Conservation (phyloP, 306 rosid species). For the Astragalus membranaceus region DNA sequence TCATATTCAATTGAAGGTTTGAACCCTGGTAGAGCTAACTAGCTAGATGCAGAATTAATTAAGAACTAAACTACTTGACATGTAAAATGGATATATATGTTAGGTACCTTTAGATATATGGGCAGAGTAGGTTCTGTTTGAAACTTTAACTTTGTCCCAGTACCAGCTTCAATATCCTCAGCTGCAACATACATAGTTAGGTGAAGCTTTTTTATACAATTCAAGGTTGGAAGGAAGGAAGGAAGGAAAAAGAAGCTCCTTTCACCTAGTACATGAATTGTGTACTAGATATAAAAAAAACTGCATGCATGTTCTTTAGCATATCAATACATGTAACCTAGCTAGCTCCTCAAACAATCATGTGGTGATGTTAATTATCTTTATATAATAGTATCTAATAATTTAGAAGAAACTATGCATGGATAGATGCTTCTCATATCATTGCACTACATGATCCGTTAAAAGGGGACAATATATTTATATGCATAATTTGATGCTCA, state of each 20-base stretch:
- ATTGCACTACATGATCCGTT: conserved; percentile 14
- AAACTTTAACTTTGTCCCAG: conserved; percentile 44
- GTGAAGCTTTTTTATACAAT: conserved; percentile 6
- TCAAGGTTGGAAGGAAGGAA: background rate
- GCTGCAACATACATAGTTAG: conserved; percentile 56
- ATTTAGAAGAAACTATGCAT: conserved; percentile 19
- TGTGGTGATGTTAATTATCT: background rate
- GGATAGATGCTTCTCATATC: conserved; percentile 24
- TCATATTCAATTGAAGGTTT: conserved; percentile 5
- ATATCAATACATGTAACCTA: background rate
- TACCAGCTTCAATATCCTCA: conserved; percentile 88
- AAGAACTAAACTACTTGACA: background rate
- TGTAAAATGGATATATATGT: background rate
- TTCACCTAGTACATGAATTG: background rate
- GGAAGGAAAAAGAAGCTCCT: conserved; percentile 7
- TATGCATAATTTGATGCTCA: background rate
- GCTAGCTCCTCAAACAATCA: background rate
- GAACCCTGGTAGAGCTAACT: conserved; percentile 21
- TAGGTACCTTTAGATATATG: conserved; percentile 67
- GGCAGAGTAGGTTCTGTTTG: conserved; percentile 86
- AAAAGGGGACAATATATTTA: conserved; percentile 1
- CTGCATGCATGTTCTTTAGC: background rate
- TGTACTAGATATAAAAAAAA: background rate
- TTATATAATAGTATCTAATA: conserved; percentile 5
- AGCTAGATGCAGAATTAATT: background rate